A percentile compares a stretch with the other conserved stretches of the same genome.
These are phyloP conservation scores for Eucalyptus curtisii DNA, from an alignment of 345 rosid species.

Conservation along the genomic window DNA sequence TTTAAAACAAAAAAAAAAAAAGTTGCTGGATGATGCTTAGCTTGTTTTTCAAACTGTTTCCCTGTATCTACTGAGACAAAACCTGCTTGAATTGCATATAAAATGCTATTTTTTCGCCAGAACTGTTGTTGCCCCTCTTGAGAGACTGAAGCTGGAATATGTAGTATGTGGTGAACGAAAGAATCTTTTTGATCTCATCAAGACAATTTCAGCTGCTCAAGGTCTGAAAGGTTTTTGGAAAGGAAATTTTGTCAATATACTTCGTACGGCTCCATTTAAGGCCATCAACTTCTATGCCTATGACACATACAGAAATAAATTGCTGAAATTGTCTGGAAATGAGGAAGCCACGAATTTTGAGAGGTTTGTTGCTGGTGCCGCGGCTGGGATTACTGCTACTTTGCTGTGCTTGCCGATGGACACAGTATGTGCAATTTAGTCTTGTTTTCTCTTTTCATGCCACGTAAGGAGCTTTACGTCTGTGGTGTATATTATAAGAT, in stretches of 20 bases:
- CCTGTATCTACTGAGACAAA: neutral
- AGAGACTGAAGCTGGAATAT: slow-evolving; percentile 87
- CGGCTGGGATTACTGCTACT: slow-evolving; percentile 90
- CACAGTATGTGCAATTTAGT: slow-evolving; percentile 45
- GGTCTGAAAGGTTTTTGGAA: slow-evolving; percentile 91
- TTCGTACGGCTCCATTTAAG: slow-evolving; percentile 93
- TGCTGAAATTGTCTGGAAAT: slow-evolving; percentile 49
- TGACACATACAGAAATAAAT: slow-evolving; percentile 65
- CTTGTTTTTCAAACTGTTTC: neutral
- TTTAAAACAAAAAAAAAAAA: neutral
- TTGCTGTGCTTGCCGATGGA: slow-evolving; percentile 89
- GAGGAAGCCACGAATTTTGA: slow-evolving; percentile 75
- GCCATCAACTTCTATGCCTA: slow-evolving; percentile 88
- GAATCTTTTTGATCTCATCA: slow-evolving; percentile 49
- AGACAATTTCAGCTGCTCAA: slow-evolving; percentile 43
- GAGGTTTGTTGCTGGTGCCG: slow-evolving; percentile 89
- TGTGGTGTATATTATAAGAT: neutral
- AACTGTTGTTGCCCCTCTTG: slow-evolving; percentile 82
- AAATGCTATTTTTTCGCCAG: slow-evolving; percentile 13
- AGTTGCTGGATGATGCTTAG: neutral
- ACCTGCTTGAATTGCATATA: neutral
- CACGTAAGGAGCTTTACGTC: neutral
- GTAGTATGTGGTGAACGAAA: slow-evolving; percentile 69
- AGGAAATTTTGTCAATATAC: slow-evolving; percentile 85
- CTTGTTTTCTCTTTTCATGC: neutral